Conservation (phyloP, 257 asterid species). For the Eustoma russellianum region DNA sequence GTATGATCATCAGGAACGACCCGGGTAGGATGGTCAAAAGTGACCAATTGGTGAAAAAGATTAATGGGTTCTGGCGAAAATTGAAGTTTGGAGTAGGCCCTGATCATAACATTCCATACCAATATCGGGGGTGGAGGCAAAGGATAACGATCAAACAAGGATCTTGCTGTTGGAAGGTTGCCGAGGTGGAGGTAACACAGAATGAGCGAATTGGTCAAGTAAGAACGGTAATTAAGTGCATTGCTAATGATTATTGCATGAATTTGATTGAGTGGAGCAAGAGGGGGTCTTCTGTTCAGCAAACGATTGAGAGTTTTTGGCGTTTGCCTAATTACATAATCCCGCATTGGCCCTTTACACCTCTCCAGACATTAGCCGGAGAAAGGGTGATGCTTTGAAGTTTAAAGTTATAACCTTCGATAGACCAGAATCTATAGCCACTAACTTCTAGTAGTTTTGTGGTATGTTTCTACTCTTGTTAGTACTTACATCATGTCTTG, state of each 20-base stretch:
- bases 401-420: too few relatives aligned
- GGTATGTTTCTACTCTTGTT: too few relatives aligned
- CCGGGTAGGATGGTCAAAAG: slow-evolving; percentile 8
- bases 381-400: too few relatives aligned
- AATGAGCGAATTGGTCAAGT: slow-evolving; percentile 46
- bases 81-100: slow-evolving; percentile 45
- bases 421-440: too few relatives aligned
- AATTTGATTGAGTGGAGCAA: slow-evolving; percentile 46
- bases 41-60: slow-evolving; percentile 42
- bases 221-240: slow-evolving; percentile 20
- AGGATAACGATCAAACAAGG: slow-evolving; percentile 38
- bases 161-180: slow-evolving; percentile 28
- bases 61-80: slow-evolving; percentile 33
- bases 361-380: too few relatives aligned
- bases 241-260: slow-evolving; percentile 52
- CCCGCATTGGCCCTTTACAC: too few relatives aligned
- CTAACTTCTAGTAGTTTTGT: too few relatives aligned
- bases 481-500: too few relatives aligned
- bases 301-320: slow-evolving; percentile 33
- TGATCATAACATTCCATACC: slow-evolving; percentile 70
- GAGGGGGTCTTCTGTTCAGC: slow-evolving; percentile 41
- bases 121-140: slow-evolving; percentile 44
- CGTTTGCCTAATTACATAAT: slow-evolving; percentile 13
- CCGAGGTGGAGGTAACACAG: slow-evolving; percentile 53
- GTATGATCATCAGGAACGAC: slow-evolving; percentile 57